These are phyloP conservation scores for Begonia loranthoides DNA, from an alignment of 306 rosid genomes.

Conservation along the genomic window DNA sequence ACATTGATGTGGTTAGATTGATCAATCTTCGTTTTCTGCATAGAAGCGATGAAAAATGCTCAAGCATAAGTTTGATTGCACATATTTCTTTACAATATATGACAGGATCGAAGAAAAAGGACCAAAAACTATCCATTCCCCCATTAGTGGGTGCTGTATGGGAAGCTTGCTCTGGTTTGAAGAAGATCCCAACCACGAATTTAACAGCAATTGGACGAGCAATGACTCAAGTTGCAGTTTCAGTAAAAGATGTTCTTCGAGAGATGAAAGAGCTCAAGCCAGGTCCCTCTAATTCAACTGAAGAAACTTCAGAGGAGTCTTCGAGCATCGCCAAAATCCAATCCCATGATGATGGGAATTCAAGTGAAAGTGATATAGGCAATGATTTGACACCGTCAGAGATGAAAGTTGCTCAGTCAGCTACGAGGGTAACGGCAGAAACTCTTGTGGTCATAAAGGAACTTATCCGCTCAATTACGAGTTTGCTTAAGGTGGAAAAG, in stretches of 20 bases:
- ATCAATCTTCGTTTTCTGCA: background rate
- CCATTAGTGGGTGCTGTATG: slow-evolving; percentile 75
- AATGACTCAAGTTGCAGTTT: slow-evolving; percentile 70
- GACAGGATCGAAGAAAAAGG: slow-evolving; percentile 39
- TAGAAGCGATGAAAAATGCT: background rate
- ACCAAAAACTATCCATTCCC: slow-evolving; percentile 34
- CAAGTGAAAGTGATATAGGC: slow-evolving; percentile 57
- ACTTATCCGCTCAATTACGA: slow-evolving; percentile 62
- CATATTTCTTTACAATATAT: slow-evolving; percentile 3
- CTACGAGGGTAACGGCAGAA: slow-evolving; percentile 43
- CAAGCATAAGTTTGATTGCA: too few species aligned
- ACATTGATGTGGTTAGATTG: background rate
- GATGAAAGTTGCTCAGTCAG: slow-evolving; percentile 58
- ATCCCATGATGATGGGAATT: slow-evolving; percentile 23
- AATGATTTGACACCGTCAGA: slow-evolving; percentile 77
- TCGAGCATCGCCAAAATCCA: slow-evolving; percentile 15
- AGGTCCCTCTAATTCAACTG: slow-evolving; percentile 24
- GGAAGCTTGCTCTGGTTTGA: slow-evolving; percentile 75
- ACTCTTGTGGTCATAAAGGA: slow-evolving; percentile 47
- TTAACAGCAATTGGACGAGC: slow-evolving; percentile 73
- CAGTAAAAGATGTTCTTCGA: slow-evolving; percentile 82
- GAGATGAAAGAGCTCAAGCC: slow-evolving; percentile 92
- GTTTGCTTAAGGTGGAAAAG: slow-evolving; percentile 58
- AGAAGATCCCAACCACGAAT: slow-evolving; percentile 69
- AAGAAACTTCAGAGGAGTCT: slow-evolving; percentile 17